Percentiles rank a stretch among this genome's conserved stretches.
Conservation (phyloP, 2,329 filamentous ascomycete genomes). For the Dendrostoma leiphaemia region DNA sequence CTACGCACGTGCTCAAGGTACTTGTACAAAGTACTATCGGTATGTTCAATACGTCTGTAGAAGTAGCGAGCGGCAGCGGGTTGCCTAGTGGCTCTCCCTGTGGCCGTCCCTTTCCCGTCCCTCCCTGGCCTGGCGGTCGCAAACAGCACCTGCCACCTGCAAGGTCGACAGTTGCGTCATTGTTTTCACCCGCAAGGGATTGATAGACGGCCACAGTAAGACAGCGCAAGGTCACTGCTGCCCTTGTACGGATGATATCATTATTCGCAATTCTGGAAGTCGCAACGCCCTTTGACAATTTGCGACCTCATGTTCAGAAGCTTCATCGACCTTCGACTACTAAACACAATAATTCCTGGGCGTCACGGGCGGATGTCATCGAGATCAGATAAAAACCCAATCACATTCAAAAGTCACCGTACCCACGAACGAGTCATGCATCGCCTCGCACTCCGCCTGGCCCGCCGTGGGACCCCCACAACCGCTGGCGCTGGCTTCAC, state of each 20-base stretch:
- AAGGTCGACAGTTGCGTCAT: conserved; percentile 13
- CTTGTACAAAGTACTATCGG: too few species aligned
- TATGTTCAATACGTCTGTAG: too few species aligned
- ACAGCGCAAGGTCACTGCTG: not conserved
- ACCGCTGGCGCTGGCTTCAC: conserved; percentile 2
- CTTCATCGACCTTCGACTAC: too few species aligned
- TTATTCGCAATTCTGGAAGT: too few species aligned
- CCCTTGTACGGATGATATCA: conserved; percentile 16
- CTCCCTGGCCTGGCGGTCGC: too few species aligned
- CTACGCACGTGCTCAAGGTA: too few species aligned
- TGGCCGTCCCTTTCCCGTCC: too few species aligned
- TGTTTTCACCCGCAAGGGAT: not conserved
- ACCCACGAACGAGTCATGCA: conserved; percentile 16
- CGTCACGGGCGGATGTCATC: too few species aligned
- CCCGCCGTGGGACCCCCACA: conserved; percentile 3
- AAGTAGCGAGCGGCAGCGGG: not conserved
- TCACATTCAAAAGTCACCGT: conserved; percentile 1
- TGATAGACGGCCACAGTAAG: not conserved
- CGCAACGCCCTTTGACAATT: too few species aligned
- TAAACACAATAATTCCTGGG: too few species aligned
- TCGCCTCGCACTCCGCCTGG: conserved; percentile 11
- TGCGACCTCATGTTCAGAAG: too few species aligned
- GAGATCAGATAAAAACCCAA: not conserved
- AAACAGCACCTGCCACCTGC: not conserved
- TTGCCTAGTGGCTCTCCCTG: not conserved